Percentiles rank a stretch among this genome's conserved stretches.
Conservation (phyloP, 2,329 filamentous ascomycete genomes). For the Pseudocercospora crystallina region DNA sequence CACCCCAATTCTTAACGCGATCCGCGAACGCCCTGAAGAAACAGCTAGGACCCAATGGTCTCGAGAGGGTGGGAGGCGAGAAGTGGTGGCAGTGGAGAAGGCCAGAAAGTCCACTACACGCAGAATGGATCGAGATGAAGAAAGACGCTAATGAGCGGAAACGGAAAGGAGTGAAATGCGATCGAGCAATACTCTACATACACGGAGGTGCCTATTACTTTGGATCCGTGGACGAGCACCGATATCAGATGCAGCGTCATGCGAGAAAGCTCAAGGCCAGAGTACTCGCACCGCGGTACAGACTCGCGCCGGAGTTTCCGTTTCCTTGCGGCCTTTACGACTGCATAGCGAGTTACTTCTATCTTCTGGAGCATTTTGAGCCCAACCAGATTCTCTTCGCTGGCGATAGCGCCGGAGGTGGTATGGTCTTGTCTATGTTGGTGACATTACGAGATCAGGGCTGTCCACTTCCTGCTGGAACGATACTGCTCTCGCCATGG, state of each 20-base stretch:
- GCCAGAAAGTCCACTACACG: slow-evolving; percentile 64
- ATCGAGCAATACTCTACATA: slow-evolving; percentile 86
- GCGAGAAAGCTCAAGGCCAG: slow-evolving; percentile 89
- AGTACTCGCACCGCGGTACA: slow-evolving; percentile 81
- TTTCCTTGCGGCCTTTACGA: slow-evolving; percentile 93
- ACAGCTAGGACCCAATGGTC: slow-evolving; percentile 76
- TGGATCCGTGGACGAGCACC: slow-evolving; percentile 90
- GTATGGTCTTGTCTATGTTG: slow-evolving; percentile 79
- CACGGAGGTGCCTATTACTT: slow-evolving; percentile 96
- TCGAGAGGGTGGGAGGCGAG: slow-evolving; percentile 73
- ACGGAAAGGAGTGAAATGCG: slow-evolving; percentile 54
- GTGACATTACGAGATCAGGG: slow-evolving; percentile 79
- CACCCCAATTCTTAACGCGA: slow-evolving; percentile 60
- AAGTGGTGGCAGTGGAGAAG: slow-evolving; percentile 90
- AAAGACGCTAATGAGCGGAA: slow-evolving; percentile 72
- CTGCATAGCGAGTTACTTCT: slow-evolving; percentile 83
- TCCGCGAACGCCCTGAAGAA: slow-evolving; percentile 67
- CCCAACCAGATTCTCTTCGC: slow-evolving; percentile 81
- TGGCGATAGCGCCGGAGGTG: slow-evolving; percentile 90
- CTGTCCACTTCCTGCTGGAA: slow-evolving; percentile 82
- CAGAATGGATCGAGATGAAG: slow-evolving; percentile 97
- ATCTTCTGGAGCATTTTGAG: slow-evolving; percentile 73
- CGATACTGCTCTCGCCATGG: slow-evolving; percentile 91
- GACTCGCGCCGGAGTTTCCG: slow-evolving; percentile 88
- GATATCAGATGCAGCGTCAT: slow-evolving; percentile 97